Evolutionary conservation across 2,329 filamentous ascomycete genomes (phyloP), one percentile per base, ranked within the genome.

Genomic region (Fusarium buharicum): DNA sequence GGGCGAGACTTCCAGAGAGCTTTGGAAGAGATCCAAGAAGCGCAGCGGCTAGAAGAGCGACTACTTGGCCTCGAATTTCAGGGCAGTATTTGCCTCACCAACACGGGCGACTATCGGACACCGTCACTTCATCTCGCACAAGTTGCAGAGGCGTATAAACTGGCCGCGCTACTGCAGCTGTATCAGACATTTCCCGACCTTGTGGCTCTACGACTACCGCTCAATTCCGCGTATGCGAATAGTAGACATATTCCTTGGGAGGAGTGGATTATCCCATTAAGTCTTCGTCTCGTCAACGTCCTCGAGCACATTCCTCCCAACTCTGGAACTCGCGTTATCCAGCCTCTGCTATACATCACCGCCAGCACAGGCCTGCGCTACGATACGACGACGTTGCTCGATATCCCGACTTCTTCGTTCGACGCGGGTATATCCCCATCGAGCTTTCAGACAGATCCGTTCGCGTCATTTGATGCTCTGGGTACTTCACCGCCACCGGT

Each of bases 131-230:
- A 79, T 39, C 73, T 79, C 1, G 69, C 71, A 2, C 62, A 69
- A 8, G 72, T 76, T 2, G 76, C 76, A n/a, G 77, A 79, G 51
- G 76, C 76, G 0, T 79, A 78, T 36, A 73, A 76, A 22, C 64
- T 79, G 6, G 71, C 74, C 1, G 74, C 77, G 0, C 50, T 79
- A 4, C 59, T 78, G 2, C 77, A 79, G 22, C 71, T 79, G 0
- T 79, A 79, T 63, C 73, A 78, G 56, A 78, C 77, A 0, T 77
- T 77, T 3, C 75, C 75, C 0, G 74, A 76, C 11, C 62, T 77
- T 2, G 75, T 75, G 3, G 67, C 73, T 0, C 39, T 73, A 1
- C 67, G 74, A 3, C 50, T 76, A 1, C 74, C 75, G 6, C 67
- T 62, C 3, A 56, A 68, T 22, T 67, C 60, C 11, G 59, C 54